Evolutionary conservation across 306 rosid species (phyloP).

Genomic region (Ziziphus jujuba): DNA sequence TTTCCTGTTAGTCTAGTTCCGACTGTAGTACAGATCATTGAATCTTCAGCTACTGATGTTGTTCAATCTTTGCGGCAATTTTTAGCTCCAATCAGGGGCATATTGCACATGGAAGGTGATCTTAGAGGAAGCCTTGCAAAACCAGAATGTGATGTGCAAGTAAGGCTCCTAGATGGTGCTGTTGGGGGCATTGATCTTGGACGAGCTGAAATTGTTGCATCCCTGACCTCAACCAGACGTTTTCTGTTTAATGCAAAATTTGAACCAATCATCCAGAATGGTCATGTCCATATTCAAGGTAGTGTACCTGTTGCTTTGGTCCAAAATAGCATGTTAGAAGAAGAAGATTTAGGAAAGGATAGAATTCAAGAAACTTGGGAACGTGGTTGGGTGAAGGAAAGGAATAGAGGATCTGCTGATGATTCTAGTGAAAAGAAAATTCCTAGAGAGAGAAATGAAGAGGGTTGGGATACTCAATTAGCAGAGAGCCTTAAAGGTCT

Average conservation of each 20-base stretch:
- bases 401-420: slow-evolving; percentile 42
- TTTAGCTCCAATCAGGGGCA: slow-evolving; percentile 76
- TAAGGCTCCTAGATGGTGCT: slow-evolving; percentile 92
- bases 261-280: slow-evolving; percentile 80
- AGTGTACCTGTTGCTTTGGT: slow-evolving; percentile 75
- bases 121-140: slow-evolving; percentile 86
- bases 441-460: slow-evolving; percentile 73
- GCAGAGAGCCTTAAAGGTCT: slow-evolving; percentile 82
- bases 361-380: slow-evolving; percentile 47
- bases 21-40: slow-evolving; percentile 71
- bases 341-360: slow-evolving; percentile 58
- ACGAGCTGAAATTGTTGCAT: slow-evolving; percentile 90
- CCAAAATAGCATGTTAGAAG: slow-evolving; percentile 51
- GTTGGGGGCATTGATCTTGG: slow-evolving; percentile 90
- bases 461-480: slow-evolving; percentile 70
- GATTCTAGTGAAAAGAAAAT: slow-evolving; percentile 50
- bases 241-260: slow-evolving; percentile 91
- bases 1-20: slow-evolving; percentile 91
- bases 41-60: slow-evolving; percentile 71
- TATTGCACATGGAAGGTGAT: slow-evolving; percentile 98
- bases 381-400: slow-evolving; percentile 72
- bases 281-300: slow-evolving; percentile 88
- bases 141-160: slow-evolving; percentile 96
- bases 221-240: slow-evolving; percentile 77
- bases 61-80: slow-evolving; percentile 69